Base-by-base conservation (phyloP, 2,329 filamentous ascomycete genomes). In the Arthroderma sp. region DNA sequence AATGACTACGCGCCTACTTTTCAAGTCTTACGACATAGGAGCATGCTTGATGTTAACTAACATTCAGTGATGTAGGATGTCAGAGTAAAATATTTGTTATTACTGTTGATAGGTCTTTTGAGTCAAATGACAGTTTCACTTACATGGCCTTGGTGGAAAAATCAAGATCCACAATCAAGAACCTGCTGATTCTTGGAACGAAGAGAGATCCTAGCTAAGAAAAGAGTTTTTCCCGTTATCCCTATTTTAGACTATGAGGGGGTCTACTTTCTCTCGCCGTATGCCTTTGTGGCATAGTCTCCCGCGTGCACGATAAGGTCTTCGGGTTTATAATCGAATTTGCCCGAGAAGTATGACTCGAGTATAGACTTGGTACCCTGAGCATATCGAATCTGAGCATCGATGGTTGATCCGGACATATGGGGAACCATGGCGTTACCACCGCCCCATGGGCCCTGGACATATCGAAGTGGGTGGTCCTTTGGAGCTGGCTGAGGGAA, bases 381-480 rank as follows among this genome's bases (percentile, higher is more conserved):
- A 67, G 90, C 88, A 71, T 95, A 95, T 64, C 90, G 84, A 77
- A 88, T 85, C 81, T 98, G 93, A 59, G 93, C 93, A 71, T 98
- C 93, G 70, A 98, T 86, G n/a, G 91, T 95, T 59, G 91, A 97
- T 71, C 93, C 93, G 11, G 90, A 95, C 89, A 97, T 95, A 84
- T 97, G 93, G 58, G 93, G 89, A 60, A 96, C 91, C 88, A 93
- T 98, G 77, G 91, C 93, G 77, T 97, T 97, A 71, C 93, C 93
- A 70, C 91, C 93, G 66, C 91, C 91, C 80, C 88, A 95, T 71
- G 88, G 87, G 82, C 91, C 93, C 82, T 91, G 86, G 73, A 88
- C 91, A 72, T 85, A 87, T 72, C 93, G 90, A 69, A 98, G 87
- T 60, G 84, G 83, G 81, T 98, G 93, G 71, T 96, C 91, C 76